A percentile compares a stretch with the other conserved stretches of the same genome.
Conservation (phyloP, 106 monocot genomes). For the Iris macrosiphon region DNA sequence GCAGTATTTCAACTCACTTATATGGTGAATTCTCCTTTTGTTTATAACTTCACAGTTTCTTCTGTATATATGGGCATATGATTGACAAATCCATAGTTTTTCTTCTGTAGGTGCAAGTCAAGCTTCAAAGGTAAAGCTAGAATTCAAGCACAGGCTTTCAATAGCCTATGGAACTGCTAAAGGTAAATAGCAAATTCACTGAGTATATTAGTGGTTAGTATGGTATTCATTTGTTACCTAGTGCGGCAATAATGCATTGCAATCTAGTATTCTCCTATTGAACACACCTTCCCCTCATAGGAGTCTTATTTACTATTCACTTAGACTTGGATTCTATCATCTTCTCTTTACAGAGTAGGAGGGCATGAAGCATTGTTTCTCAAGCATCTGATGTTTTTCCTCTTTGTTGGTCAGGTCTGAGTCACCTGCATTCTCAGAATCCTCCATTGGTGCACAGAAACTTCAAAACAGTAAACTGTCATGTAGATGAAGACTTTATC, state of each 20-base stretch:
- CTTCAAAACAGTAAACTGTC: conserved; percentile 87
- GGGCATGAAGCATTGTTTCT: neutral
- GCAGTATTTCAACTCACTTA: conserved; percentile 79
- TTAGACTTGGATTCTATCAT: conserved; percentile 3
- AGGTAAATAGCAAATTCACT: conserved; percentile 51
- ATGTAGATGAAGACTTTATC: conserved; percentile 85
- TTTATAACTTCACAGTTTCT: neutral
- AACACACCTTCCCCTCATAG: neutral
- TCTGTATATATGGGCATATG: neutral
- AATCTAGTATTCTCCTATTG: no score
- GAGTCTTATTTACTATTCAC: neutral
- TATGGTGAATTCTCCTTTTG: conserved; percentile 47
- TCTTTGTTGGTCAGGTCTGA: conserved; percentile 52
- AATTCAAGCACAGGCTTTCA: conserved; percentile 94
- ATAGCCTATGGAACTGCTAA: conserved; percentile 89
- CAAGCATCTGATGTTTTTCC: conserved; percentile 7
- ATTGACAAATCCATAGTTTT: neutral
- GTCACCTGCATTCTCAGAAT: conserved; percentile 62
- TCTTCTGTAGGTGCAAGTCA: conserved; percentile 50
- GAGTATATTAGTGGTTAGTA: conserved; percentile 15
- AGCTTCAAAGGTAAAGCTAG: conserved; percentile 49
- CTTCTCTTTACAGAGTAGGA: neutral
- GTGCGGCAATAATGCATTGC: neutral
- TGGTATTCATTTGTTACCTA: neutral
- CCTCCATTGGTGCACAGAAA: conserved; percentile 67